Conservation (phyloP, 2,329 filamentous ascomycete genomes). For the Colletotrichum coccodes region DNA sequence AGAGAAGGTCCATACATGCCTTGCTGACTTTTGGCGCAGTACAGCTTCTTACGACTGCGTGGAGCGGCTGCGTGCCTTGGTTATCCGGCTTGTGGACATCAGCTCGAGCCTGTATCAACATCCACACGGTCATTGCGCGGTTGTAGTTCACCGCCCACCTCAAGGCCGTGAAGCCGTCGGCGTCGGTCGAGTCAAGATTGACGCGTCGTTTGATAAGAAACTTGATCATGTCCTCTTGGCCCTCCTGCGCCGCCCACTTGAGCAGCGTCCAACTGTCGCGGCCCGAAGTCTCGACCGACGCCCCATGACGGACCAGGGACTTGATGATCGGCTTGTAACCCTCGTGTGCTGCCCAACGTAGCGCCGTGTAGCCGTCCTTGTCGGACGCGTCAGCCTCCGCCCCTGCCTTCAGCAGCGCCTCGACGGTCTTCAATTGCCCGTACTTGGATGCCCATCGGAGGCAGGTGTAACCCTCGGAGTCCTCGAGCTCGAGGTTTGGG, state of each 20-base stretch:
- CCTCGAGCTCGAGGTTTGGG: slow-evolving; percentile 1
- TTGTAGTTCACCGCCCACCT: slow-evolving; percentile 6
- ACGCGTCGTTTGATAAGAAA: neutral
- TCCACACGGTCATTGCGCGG: neutral
- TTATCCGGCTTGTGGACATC: slow-evolving; percentile 13
- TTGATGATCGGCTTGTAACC: neutral
- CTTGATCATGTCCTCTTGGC: slow-evolving; percentile 10
- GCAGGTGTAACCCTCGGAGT: slow-evolving; percentile 5
- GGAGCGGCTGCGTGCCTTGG: neutral
- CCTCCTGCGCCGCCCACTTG: slow-evolving; percentile 17
- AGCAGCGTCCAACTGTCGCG: slow-evolving; percentile 1
- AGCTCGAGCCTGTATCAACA: slow-evolving; percentile 6
- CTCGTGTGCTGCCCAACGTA: slow-evolving; percentile 13
- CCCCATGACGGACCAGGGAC: neutral
- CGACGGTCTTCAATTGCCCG: neutral
- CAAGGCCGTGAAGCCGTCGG: slow-evolving; percentile 7
- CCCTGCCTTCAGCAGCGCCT: neutral
- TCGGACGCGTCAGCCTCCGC: neutral
- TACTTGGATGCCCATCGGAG: slow-evolving; percentile 10
- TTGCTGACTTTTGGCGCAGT: neutral
- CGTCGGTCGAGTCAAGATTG: neutral
- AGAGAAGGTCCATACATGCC: neutral
- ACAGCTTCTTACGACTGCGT: neutral
- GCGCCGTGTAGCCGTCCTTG: neutral
- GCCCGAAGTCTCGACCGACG: neutral